Base-by-base conservation (phyloP, 202 grass and related monocot species). In the Schoenoplectus tabernaemontani region DNA sequence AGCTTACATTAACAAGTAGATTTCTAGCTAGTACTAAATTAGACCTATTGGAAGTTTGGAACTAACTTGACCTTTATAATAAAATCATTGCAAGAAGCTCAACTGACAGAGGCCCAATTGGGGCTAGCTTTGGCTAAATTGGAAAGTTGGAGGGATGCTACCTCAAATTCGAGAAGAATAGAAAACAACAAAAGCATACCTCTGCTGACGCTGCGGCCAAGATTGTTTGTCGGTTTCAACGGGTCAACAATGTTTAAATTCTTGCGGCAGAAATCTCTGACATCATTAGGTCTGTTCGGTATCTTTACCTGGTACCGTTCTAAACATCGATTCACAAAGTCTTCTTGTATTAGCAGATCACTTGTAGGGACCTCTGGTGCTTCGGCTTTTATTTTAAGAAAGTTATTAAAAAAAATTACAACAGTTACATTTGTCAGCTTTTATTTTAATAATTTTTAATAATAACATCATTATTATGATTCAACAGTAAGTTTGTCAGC, bases 121-220 rank as follows among this genome's bases (percentile, higher is more conserved):
- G 68, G 43, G 13, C 2, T 51, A 30, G 44, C 19, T 73, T 73
- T 24, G 28, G 47, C 16, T 53, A 17, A 20, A 76, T 76, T 76
- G 70, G 28, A 76, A 56, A 54, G 19, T 56, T 75, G 28, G 26
- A 75, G 30, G 26, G 28, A 54, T 53, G 70, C 26, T 36, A 54
- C 7, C 30, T 56, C 5, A 54, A 51, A 36, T 32, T 36, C 16
- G 84, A 48, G 78, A 57, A 41, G 43, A 17, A 36, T 22, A 16
- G 83, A 58, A 38, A 28, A 84, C 50, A 41, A 46, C 51, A 26
- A 47, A 74, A 57, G 77, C 82, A 70, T 67, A 89, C 91, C 89
- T 94, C 88, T 94, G 87, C 88, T 94, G 64, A 94, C 87, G 54
- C 91, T 94, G 80, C 91, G 86, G 44, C 91, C 91, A 41, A 94